Evolutionary conservation across 2,329 filamentous ascomycete species (phyloP).

Genomic region (Pyrenophora seminiperda): DNA sequence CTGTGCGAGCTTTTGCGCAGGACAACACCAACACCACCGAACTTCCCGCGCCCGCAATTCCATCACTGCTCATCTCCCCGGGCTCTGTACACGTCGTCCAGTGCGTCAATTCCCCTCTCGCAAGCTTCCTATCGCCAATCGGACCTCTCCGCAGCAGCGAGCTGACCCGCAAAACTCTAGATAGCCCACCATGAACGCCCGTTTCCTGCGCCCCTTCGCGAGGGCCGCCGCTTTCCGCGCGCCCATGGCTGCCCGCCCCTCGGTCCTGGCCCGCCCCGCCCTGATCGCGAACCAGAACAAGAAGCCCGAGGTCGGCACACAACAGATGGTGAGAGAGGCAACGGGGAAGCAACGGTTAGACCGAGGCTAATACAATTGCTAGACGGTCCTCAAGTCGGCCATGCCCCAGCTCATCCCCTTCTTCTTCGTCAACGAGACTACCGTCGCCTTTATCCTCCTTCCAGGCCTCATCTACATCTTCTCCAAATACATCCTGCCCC

Average conservation of each 20-base stretch:
- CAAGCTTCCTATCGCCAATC: conserved; percentile 34
- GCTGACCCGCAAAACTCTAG: conserved; percentile 38
- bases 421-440: conserved; percentile 54
- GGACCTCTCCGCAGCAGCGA: conserved; percentile 27
- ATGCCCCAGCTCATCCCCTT: conserved; percentile 54
- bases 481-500: conserved; percentile 52
- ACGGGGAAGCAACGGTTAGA: not conserved
- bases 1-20: conserved; percentile 41
- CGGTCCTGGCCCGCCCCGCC: conserved; percentile 45
- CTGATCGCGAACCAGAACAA: conserved; percentile 44
- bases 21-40: conserved; percentile 30
- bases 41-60: conserved; percentile 34
- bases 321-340: conserved; percentile 41
- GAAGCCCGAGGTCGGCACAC: conserved; percentile 40
- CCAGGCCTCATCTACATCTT: conserved; percentile 52
- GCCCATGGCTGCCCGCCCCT: conserved; percentile 42
- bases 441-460: conserved; percentile 49
- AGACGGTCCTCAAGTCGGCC: conserved; percentile 50
- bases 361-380: conserved; percentile 22
- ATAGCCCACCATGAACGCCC: conserved; percentile 51
- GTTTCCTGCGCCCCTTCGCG: conserved; percentile 49
- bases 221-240: conserved; percentile 49
- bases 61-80: conserved; percentile 45
- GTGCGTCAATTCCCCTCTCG: conserved; percentile 37
- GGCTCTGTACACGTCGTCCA: conserved; percentile 33